A percentile compares a stretch with the other conserved stretches of the same genome.
Conservation (phyloP, 176 grass and related monocot genomes). For the Juncus inflexus region DNA sequence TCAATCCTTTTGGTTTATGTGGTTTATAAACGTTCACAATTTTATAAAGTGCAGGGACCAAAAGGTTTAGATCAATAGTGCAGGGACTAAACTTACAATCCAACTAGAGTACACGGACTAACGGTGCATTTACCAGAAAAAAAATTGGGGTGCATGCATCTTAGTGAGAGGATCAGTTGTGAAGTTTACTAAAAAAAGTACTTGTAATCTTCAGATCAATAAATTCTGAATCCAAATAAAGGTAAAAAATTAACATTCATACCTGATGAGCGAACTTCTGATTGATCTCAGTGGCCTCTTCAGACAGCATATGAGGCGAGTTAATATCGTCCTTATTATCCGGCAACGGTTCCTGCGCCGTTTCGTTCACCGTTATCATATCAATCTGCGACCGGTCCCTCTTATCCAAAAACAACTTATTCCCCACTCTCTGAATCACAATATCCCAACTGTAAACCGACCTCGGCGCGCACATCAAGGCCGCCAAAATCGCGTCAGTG, state of each 20-base stretch:
- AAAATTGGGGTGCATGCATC: too few species aligned
- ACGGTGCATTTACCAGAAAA: too few species aligned
- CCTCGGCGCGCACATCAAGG: conserved; percentile 73
- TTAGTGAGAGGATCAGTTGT: too few species aligned
- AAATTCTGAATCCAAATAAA: neutral
- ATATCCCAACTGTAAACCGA: conserved; percentile 74
- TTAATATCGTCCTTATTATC: conserved; percentile 87
- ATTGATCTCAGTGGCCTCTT: conserved; percentile 86
- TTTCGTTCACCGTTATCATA: conserved; percentile 72
- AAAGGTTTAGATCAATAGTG: too few species aligned
- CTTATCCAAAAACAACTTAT: conserved; percentile 93
- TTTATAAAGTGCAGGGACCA: too few species aligned
- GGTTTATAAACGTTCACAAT: too few species aligned
- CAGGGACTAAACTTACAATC: too few species aligned
- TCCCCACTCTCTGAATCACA: conserved; percentile 72
- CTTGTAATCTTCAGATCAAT: too few species aligned
- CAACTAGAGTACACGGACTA: too few species aligned
- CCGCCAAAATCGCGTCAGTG: conserved; percentile 66
- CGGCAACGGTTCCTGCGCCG: conserved; percentile 63
- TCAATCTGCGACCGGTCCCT: conserved; percentile 74
- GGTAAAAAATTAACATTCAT: neutral
- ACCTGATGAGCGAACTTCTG: conserved; percentile 92
- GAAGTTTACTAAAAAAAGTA: too few species aligned
- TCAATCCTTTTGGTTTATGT: too few species aligned
- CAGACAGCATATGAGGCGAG: conserved; percentile 50